phyloP scores from a whole-genome alignment of 1,139 yeast genomes.

The Suzukiozyma palmioleophila region DNA sequence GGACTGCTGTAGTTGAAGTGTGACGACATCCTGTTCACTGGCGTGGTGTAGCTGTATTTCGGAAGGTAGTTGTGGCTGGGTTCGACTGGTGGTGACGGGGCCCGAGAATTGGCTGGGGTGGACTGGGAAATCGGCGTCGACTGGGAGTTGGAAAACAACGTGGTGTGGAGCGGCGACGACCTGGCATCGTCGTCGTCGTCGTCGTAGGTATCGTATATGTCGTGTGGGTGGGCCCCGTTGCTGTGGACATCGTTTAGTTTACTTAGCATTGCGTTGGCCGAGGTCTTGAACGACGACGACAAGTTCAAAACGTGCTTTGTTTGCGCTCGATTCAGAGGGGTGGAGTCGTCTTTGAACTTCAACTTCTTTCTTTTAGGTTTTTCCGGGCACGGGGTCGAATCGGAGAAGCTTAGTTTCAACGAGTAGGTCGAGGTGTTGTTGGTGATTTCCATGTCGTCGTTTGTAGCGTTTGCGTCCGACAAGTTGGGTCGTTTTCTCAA shows the following conservation, averaged over 20 bases:
- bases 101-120: slow-evolving; percentile 30
- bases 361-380: slow-evolving; percentile 28
- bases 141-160: slow-evolving; percentile 7
- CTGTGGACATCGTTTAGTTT: slow-evolving; percentile 10
- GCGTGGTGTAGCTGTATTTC: slow-evolving; percentile 16
- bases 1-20: neutral
- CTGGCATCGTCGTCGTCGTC: slow-evolving; percentile 3
- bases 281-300: slow-evolving; percentile 21
- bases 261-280: slow-evolving; percentile 11
- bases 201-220: slow-evolving; percentile 2
- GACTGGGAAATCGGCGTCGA: slow-evolving; percentile 33
- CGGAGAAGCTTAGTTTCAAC: slow-evolving; percentile 24
- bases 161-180: slow-evolving; percentile 7
- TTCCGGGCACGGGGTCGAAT: slow-evolving; percentile 33
- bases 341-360: slow-evolving; percentile 16
- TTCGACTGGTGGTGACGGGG: slow-evolving; percentile 22
- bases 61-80: slow-evolving; percentile 6
- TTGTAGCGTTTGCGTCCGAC: neutral
- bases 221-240: slow-evolving; percentile 10
- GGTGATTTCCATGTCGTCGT: slow-evolving; percentile 6
- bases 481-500: slow-evolving; percentile 6
- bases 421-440: slow-evolving; percentile 10
- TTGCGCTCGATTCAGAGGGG: slow-evolving; percentile 12
- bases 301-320: slow-evolving; percentile 20
- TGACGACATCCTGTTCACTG: slow-evolving; percentile 10